These are phyloP conservation scores for Blastobotrys petasosporus DNA, from an alignment of 1,139 yeast genomes.

Conservation along the genomic window DNA sequence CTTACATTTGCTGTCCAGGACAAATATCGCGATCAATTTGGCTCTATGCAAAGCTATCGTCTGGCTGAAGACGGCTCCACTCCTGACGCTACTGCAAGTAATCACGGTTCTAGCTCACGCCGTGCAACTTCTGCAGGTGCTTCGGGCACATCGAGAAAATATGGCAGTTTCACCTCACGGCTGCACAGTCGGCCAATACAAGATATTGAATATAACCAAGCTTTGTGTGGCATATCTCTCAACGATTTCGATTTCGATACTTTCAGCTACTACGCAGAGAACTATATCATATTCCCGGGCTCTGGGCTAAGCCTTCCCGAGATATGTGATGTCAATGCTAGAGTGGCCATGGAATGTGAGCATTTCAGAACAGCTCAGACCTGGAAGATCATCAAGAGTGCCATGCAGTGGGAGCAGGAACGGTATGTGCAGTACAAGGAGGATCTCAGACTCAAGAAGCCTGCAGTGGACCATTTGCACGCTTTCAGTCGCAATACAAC, in stretches of 20 bases:
- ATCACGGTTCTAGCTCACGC: conserved; percentile 2
- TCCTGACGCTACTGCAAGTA: conserved; percentile 1
- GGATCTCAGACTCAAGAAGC: background rate
- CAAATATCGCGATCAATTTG: conserved; percentile 14
- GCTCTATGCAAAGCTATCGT: conserved; percentile 10
- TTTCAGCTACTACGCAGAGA: conserved; percentile 28
- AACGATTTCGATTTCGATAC: conserved; percentile 18
- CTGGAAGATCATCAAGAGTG: conserved; percentile 60
- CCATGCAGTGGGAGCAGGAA: conserved; percentile 44
- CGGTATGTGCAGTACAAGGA: conserved; percentile 17
- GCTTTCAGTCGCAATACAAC: no score
- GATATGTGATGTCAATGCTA: conserved; percentile 55
- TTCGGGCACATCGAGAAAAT: conserved; percentile 2
- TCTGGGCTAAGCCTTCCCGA: conserved; percentile 47
- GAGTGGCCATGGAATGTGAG: conserved; percentile 50
- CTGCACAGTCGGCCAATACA: conserved; percentile 11
- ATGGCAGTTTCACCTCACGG: conserved; percentile 9
- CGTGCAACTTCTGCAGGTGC: conserved; percentile 8
- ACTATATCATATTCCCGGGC: conserved; percentile 34
- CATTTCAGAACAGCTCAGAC: conserved; percentile 56
- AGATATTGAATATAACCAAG: conserved; percentile 14
- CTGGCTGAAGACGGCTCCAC: conserved; percentile 7
- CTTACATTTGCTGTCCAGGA: conserved; percentile 41
- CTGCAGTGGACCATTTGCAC: background rate
- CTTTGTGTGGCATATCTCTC: conserved; percentile 10